Base-by-base conservation (phyloP, 192 early-diverging fungal species). In the Backusella liffmaniae region DNA sequence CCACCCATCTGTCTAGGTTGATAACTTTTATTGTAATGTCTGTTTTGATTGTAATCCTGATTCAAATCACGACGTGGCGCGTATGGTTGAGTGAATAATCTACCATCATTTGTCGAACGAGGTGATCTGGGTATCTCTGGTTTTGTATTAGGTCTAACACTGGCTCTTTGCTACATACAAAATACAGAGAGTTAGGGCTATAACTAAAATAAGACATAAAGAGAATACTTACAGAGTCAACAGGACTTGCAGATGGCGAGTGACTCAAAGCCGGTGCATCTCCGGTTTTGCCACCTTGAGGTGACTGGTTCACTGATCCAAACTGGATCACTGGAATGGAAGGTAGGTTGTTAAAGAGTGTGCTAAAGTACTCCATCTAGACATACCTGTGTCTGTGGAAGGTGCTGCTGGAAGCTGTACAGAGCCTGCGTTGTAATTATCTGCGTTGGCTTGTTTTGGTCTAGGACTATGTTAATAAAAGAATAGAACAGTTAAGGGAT, bases 71-170 rank as follows among this genome's bases (percentile, higher is more conserved):
- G 70, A 32, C 42, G 70, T 49, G 70, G 70, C 44, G 39, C 42
- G 44, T 49, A 65, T 77, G 80, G 67, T 77, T 85, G 78, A 73
- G 30, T 73, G 86, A 82, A 77, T 77, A 67, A 71, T 44, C 70
- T 71, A 29, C 41, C 70, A 71, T 71, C 70, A 34, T 49, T 71
- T 15, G 70, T 68, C 75, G 79, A 79, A 77, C 75, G 76, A 76
- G 75, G 72, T 78, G 74, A 68, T 77, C 66, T 67, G 78, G 78
- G 65, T 86, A 78, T 41, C 74, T 59, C 72, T 68, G 73, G 59
- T 76, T 59, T 70, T 74, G 51, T 23, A 67, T 67, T 67, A 18
- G 29, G 35, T 67, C 66, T 67, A 21, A 67, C n/a, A 35, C 15
- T 32, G 7, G 66, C 29, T 36, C 66, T 32, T 12, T 67, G 66